These are phyloP conservation scores for Aspergillus affinis DNA, from an alignment of 495 filamentous ascomycete genomes.

Conservation along the genomic window DNA sequence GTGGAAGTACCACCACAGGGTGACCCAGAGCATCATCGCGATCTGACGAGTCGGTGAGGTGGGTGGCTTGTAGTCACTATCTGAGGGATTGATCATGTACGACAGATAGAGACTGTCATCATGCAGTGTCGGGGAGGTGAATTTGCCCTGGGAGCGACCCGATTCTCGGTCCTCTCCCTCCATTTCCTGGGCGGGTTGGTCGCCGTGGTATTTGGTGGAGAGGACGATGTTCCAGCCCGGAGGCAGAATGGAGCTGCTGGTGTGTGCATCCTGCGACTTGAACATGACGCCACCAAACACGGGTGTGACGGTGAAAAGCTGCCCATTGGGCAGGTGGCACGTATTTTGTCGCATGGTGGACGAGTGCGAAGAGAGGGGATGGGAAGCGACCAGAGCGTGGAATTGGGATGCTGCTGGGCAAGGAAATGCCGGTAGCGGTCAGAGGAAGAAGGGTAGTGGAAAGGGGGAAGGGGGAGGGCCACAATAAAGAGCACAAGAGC, in stretches of 20 bases:
- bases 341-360: conserved; percentile 32
- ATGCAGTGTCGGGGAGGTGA: conserved; percentile 67
- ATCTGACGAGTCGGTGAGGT: conserved; percentile 80
- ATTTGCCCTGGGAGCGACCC: conserved; percentile 43
- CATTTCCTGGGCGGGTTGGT: conserved; percentile 9
- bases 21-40: conserved; percentile 95
- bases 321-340: conserved; percentile 79
- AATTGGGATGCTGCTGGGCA: not conserved
- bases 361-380: not conserved
- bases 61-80: conserved; percentile 72
- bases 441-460: not conserved
- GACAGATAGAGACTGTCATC: conserved; percentile 87
- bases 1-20: conserved; percentile 96
- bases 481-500: not conserved
- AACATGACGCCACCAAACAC: conserved; percentile 89
- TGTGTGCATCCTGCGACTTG: conserved; percentile 72
- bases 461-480: not conserved
- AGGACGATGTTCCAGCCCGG: conserved; percentile 87
- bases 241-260: conserved; percentile 68
- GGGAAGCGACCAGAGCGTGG: not conserved
- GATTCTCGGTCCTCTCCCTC: conserved; percentile 21
- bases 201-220: conserved; percentile 59
- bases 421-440: not conserved
- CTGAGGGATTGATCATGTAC: conserved; percentile 81
- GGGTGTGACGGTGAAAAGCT: conserved; percentile 73